Evolutionary conservation across 2,329 filamentous ascomycete species (phyloP).

Genomic region (Metarhizium guizhouense): DNA sequence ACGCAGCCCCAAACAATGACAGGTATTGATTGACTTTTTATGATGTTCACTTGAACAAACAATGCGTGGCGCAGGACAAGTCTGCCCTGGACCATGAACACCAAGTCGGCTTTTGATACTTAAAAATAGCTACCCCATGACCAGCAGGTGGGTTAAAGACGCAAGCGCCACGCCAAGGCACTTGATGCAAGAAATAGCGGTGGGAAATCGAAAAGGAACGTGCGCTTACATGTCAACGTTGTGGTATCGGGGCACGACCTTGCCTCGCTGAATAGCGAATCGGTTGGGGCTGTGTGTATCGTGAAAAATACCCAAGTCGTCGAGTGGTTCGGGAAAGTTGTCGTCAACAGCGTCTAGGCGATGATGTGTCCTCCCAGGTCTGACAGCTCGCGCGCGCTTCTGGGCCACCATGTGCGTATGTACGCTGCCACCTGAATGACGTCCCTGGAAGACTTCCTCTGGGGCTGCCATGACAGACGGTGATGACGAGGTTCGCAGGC

Average conservation of each 20-base stretch:
- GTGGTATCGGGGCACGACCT: conserved; percentile 19
- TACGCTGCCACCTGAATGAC: background rate
- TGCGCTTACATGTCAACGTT: conserved; percentile 18
- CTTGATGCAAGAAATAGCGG: background rate
- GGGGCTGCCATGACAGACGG: background rate
- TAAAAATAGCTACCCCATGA: conserved; percentile 1
- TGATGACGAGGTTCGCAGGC: conserved; percentile 1
- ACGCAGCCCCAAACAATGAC: background rate
- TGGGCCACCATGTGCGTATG: conserved; percentile 1
- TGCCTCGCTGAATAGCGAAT: conserved; percentile 23
- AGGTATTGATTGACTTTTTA: background rate
- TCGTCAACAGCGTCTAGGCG: background rate
- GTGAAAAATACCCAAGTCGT: conserved; percentile 16
- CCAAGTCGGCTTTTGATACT: background rate
- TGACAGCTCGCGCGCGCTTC: background rate
- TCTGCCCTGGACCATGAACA: conserved; percentile 3
- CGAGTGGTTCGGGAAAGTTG: conserved; percentile 17
- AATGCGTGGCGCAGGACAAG: conserved; percentile 1
- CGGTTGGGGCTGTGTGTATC: conserved; percentile 17
- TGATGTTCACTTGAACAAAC: background rate
- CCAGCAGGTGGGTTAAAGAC: background rate
- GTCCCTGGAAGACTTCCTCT: background rate
- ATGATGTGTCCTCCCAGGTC: conserved; percentile 1
- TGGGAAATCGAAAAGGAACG: background rate
- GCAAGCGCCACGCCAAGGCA: background rate